Evolutionary conservation across 1,284 basidiomycete genomes (phyloP).

Genomic region (Stereum hirsutum): DNA sequence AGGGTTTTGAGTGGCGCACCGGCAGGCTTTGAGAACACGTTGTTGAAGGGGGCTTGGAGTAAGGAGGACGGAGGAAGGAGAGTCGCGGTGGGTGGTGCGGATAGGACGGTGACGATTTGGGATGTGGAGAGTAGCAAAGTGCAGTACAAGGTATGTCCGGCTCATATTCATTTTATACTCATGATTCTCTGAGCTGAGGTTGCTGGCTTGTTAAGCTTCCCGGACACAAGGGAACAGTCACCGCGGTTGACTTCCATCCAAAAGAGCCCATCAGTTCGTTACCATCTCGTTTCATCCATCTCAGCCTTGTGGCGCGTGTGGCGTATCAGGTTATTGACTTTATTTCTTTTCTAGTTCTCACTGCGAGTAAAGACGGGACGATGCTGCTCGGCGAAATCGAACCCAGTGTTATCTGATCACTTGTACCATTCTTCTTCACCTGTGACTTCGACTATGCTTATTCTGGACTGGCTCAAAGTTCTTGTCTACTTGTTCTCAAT

Average conservation of each 20-base stretch:
- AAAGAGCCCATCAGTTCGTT: slow-evolving; percentile 80
- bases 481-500: no score
- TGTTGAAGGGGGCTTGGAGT: slow-evolving; percentile 79
- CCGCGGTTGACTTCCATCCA: slow-evolving; percentile 84
- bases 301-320: no score
- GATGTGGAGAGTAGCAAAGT: slow-evolving; percentile 83
- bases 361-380: slow-evolving; percentile 82
- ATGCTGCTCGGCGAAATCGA: slow-evolving; percentile 89
- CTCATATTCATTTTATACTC: neutral
- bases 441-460: no score
- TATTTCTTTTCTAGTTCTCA: slow-evolving; percentile 46
- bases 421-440: no score
- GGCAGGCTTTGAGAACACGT: slow-evolving; percentile 83
- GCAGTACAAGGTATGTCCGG: slow-evolving; percentile 65
- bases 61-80: slow-evolving; percentile 63
- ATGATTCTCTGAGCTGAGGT: no score
- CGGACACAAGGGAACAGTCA: slow-evolving; percentile 91
- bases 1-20: slow-evolving; percentile 77
- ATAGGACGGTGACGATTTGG: slow-evolving; percentile 87
- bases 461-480: no score
- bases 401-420: slow-evolving; percentile 21
- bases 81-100: slow-evolving; percentile 73
- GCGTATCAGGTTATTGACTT: slow-evolving; percentile 9
- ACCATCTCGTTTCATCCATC: neutral
- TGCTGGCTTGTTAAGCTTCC: slow-evolving; percentile 59